These are phyloP conservation scores for Sanguinoderma infundibulare DNA, from an alignment of 1,284 basidiomycete species.

Conservation along the genomic window DNA sequence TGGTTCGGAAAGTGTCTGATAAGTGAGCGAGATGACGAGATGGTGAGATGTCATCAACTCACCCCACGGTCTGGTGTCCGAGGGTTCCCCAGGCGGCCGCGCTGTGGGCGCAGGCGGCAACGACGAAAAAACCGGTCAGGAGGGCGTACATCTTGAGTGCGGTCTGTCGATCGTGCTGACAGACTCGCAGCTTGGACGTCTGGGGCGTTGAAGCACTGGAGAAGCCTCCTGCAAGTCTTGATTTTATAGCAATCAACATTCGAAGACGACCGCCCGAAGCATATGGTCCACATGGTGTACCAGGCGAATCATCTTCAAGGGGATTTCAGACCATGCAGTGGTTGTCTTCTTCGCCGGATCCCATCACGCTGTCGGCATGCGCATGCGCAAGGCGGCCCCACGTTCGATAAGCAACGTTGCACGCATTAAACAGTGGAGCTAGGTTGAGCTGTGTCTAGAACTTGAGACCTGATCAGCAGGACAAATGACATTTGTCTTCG, in stretches of 20 bases:
- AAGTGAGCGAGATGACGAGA: not conserved
- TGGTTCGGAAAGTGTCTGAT: not conserved
- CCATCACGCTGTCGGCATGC: slow-evolving; percentile 8
- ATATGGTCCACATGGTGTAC: slow-evolving; percentile 9
- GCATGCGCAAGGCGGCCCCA: slow-evolving; percentile 4
- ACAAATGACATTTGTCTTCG: too few relatives aligned
- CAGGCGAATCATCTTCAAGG: slow-evolving; percentile 5
- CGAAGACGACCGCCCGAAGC: not conserved
- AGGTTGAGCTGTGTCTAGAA: not conserved
- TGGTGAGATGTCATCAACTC: not conserved
- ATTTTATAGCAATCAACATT: not conserved
- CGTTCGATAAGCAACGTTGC: slow-evolving; percentile 11
- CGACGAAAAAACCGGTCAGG: not conserved
- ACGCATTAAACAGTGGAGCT: too few relatives aligned
- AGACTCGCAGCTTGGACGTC: not conserved
- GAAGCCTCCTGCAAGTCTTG: not conserved
- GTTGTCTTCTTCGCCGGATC: slow-evolving; percentile 4
- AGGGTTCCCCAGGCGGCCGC: slow-evolving; percentile 17
- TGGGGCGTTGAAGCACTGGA: not conserved
- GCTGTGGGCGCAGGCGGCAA: not conserved
- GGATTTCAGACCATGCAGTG: slow-evolving; percentile 5
- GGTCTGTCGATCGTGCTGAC: not conserved
- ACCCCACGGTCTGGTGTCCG: slow-evolving; percentile 24
- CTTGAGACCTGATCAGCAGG: not conserved
- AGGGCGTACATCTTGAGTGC: slow-evolving; percentile 2